These are phyloP conservation scores for Hypomyces rosellus DNA, from an alignment of 2,329 filamentous ascomycete species.

Conservation along the genomic window DNA sequence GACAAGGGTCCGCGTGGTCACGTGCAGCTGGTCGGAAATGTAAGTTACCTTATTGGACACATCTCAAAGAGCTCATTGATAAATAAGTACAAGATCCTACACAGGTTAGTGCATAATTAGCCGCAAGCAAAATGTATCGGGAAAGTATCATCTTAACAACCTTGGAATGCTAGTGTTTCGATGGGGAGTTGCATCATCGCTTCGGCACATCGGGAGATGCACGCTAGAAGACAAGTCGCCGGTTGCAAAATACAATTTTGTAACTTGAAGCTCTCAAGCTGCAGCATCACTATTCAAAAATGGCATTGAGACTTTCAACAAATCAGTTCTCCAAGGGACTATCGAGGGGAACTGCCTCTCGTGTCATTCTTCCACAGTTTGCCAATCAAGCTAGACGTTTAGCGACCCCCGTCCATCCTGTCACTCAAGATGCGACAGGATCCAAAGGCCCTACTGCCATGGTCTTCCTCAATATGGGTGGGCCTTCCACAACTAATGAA, in stretches of 20 bases:
- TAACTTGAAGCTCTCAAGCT: not conserved
- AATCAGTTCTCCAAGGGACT: slow-evolving; percentile 24
- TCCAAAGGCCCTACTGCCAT: slow-evolving; percentile 86
- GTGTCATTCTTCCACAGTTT: slow-evolving; percentile 24
- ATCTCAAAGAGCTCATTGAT: not conserved
- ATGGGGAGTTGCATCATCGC: slow-evolving; percentile 8
- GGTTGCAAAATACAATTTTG: not conserved
- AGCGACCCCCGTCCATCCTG: slow-evolving; percentile 56
- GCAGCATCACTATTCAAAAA: slow-evolving; percentile 12
- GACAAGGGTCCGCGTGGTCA: slow-evolving; percentile 24
- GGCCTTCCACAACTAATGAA: slow-evolving; percentile 80
- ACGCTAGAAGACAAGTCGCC: not conserved
- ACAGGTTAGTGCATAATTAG: not conserved
- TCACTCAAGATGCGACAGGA: slow-evolving; percentile 67
- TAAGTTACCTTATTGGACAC: not conserved
- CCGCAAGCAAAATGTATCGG: not conserved
- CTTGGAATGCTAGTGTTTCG: too few species aligned
- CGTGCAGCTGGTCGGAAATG: slow-evolving; percentile 16
- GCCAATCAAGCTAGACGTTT: slow-evolving; percentile 27
- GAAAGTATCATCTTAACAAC: too few species aligned
- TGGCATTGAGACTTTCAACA: slow-evolving; percentile 27
- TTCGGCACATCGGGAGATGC: slow-evolving; percentile 9
- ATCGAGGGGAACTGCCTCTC: slow-evolving; percentile 19
- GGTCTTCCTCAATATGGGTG: slow-evolving; percentile 99
- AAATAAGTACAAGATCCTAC: not conserved